These are phyloP conservation scores for Hypoxylon sp. DNA, from an alignment of 2,329 filamentous ascomycete species.

Conservation along the genomic window DNA sequence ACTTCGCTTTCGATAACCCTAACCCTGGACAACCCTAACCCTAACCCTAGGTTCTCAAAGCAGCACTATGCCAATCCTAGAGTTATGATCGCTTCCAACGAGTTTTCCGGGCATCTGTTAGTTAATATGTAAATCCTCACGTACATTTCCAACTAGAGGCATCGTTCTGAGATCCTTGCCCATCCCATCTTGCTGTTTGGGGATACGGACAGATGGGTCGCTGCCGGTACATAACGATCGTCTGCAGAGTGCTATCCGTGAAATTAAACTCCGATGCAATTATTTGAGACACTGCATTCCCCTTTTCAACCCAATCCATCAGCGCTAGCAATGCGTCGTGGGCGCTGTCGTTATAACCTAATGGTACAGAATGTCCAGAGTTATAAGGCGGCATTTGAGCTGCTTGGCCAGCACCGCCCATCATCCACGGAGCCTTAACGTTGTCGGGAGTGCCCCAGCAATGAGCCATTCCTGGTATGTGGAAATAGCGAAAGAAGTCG, in stretches of 20 bases:
- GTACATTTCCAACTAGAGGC: slow-evolving; percentile 56
- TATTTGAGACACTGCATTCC: slow-evolving; percentile 44
- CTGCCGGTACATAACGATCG: slow-evolving; percentile 57
- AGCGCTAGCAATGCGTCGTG: slow-evolving; percentile 53
- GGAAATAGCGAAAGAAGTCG: slow-evolving; percentile 64
- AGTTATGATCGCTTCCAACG: background rate
- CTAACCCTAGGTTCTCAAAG: slow-evolving; percentile 4
- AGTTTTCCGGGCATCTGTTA: background rate
- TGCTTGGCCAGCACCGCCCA: slow-evolving; percentile 50
- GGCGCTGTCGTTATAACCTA: slow-evolving; percentile 47
- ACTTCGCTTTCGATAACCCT: background rate
- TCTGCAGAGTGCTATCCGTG: slow-evolving; percentile 44
- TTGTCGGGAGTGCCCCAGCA: slow-evolving; percentile 54
- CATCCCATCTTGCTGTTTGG: slow-evolving; percentile 54
- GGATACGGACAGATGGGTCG: slow-evolving; percentile 60
- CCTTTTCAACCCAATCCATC: slow-evolving; percentile 54
- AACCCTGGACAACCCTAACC: slow-evolving; percentile 2
- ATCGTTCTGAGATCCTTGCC: slow-evolving; percentile 52
- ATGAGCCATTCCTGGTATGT: slow-evolving; percentile 63
- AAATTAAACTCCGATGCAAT: slow-evolving; percentile 53
- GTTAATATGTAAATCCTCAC: slow-evolving; percentile 9
- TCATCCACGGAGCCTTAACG: slow-evolving; percentile 54
- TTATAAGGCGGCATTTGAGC: slow-evolving; percentile 52
- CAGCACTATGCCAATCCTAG: background rate
- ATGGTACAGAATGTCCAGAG: slow-evolving; percentile 48